Evolutionary conservation across 352 stramenopile genomes (phyloP), one percentile per base, ranked within the genome.

Genomic region (Phytophthora pisi): DNA sequence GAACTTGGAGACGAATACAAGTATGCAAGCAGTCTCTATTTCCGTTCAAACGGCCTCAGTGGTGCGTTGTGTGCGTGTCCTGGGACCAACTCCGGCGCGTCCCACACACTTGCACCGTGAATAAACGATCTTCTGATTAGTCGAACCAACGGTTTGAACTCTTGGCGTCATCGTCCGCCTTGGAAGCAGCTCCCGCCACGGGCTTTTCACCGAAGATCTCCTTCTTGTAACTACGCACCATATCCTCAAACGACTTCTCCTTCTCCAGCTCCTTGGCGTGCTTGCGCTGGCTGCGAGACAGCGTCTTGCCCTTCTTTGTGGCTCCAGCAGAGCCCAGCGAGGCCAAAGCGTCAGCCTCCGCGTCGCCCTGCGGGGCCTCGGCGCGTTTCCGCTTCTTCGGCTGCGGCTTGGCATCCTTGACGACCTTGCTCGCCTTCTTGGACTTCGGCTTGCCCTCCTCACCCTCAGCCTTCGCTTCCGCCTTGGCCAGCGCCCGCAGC

Each of bases 141-240:
- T 90, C 81, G 57, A 93, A 93, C 85, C 85, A 93, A 47, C 85
- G 85, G 40, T 91, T 75, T 45, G 72, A 58, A 28, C 51, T 68
- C 43, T 72, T 68, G 9, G 26, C 36, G 36, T 34, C 66, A 16
- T 70, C 64, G 28, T 64, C 71, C 16, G 45, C 54, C 30, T 70
- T 67, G 11, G 51, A 49, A 30, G 36, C 38, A 38, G 45, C 42
- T 28, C 36, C 53, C 7, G 20, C 20, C 47, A 24, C 54, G 24
- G 70, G 16, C 13, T 83, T 83, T 9, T 84, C 79, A 5, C 84
- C 84, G 56, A 95, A 95, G 38, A 95, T 84, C 59, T 93, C 81
- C 66, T 89, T 82, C 79, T 93, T 95, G 84, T 95, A 95, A 53
- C 77, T 86, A 61, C 75, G 72, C 67, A 95, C 88, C 46, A 95